Conservation (phyloP, 345 rosid genomes). For the Pistacia atlantica region DNA sequence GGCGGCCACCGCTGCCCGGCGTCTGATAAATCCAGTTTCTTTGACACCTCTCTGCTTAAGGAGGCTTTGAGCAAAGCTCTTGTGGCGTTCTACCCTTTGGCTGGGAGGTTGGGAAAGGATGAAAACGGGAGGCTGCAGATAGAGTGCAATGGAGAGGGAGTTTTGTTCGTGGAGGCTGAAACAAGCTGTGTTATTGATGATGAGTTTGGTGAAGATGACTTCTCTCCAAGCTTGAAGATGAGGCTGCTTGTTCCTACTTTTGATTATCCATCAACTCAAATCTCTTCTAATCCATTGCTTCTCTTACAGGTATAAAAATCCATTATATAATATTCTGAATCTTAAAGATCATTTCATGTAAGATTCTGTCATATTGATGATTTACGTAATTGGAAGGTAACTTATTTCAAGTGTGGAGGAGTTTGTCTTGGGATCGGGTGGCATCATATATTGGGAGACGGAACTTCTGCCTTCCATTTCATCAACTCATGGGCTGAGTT, state of each 20-base stretch:
- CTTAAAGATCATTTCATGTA: too few species aligned
- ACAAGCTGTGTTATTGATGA: constrained; percentile 24
- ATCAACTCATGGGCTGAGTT: too few species aligned
- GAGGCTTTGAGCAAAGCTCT: constrained; percentile 38
- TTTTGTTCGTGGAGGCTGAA: constrained; percentile 34
- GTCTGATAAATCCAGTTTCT: constrained; percentile 16
- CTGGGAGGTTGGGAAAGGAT: constrained; percentile 35
- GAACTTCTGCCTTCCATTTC: not conserved
- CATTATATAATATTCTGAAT: too few species aligned
- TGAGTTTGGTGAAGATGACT: constrained; percentile 10
- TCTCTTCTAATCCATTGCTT: constrained; percentile 32
- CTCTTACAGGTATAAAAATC: not conserved
- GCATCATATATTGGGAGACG: too few species aligned
- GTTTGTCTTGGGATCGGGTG: constrained; percentile 20
- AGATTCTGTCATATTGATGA: too few species aligned
- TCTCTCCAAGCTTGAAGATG: constrained; percentile 16
- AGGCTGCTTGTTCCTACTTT: constrained; percentile 23
- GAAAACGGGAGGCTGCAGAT: constrained; percentile 34
- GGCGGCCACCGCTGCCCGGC: not conserved
- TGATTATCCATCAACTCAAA: constrained; percentile 20
- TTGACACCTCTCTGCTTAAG: constrained; percentile 23
- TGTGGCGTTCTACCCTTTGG: constrained; percentile 38
- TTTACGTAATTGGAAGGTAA: constrained; percentile 15
- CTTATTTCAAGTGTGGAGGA: constrained; percentile 36
- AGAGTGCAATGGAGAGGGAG: constrained; percentile 34